Percentiles rank a stretch among this genome's conserved stretches.
Conservation (phyloP, 352 stramenopile genomes). For the Phytophthora vignae region DNA sequence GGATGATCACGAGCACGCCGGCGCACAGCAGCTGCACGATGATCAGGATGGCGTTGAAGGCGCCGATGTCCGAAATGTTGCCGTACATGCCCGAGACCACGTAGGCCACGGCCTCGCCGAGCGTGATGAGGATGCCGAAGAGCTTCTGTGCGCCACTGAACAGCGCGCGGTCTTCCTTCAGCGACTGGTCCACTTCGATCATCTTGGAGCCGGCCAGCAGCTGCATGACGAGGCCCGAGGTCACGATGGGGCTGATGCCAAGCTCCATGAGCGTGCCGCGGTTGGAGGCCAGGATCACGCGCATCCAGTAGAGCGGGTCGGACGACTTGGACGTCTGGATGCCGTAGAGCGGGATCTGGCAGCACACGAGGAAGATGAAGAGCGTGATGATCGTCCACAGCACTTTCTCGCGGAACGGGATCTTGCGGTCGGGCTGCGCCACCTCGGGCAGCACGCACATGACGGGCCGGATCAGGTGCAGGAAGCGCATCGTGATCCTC, state of each 20-base stretch:
- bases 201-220: conserved; percentile 97
- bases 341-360: conserved; percentile 99
- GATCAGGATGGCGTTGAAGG: conserved; percentile 99
- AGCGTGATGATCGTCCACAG: conserved; percentile 99
- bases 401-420: conserved; percentile 99
- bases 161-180: conserved; percentile 98
- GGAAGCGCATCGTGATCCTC: conserved; percentile 91
- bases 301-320: conserved; percentile 99
- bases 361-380: conserved; percentile 99
- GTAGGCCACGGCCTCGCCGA: conserved; percentile 99
- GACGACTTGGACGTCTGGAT: conserved; percentile 98
- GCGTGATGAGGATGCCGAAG: conserved; percentile 99
- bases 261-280: conserved; percentile 98
- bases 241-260: conserved; percentile 99
- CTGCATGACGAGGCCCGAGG: conserved; percentile 99
- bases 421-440: conserved; percentile 96
- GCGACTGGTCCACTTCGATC: conserved; percentile 99
- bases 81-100: conserved; percentile 99
- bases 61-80: conserved; percentile 97
- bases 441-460: conserved; percentile 99
- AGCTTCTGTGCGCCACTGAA: conserved; percentile 99
- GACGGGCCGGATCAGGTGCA: conserved; percentile 98
- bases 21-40: conserved; percentile 99
- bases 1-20: conserved; percentile 98
- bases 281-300: conserved; percentile 99